Evolutionary conservation across 352 stramenopile genomes (phyloP), one percentile per base, ranked within the genome.

Genomic region (Phytophthora hibernalis): DNA sequence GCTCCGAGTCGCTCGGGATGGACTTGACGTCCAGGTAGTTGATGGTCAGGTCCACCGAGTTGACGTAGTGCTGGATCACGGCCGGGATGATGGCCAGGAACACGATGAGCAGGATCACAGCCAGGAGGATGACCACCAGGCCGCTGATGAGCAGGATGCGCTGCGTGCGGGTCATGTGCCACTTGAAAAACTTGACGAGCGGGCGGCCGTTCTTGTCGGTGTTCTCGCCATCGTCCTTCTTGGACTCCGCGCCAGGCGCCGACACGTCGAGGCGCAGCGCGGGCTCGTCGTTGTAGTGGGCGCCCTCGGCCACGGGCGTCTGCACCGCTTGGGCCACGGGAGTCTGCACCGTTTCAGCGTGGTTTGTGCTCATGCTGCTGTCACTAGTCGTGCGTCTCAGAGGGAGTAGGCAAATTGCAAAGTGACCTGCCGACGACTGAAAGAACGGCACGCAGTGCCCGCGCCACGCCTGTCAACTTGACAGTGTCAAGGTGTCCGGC

Each of bases 21-120:
- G 54, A 57, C 54, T 79, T 76, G 50, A 91, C 75, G 67, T 91
- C 85, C 48, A 93, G 54, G 64, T 89, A 85, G 72, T 91, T 91
- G 60, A 91, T 65, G 11, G 57, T 64, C 37, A 93, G 45, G 22
- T 80, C 52, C 48, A 90, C 82, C 22, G 81, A 70, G 69, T 91
- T 73, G 40, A 77, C 71, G 59, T 85, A 80, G 47, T 78, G 74
- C 63, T 93, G 80, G 70, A 91, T 89, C 31, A 91, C 61, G 20
- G 76, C 72, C 33, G 70, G 72, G 47, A 87, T 65, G 40, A 91
- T 73, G 31, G 68, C 81, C 58, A 91, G 74, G 68, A 83, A 90
- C n/a, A 90, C 55, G 48, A 91, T 75, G 53, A 93, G 52, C 28
- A 93, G 65, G 43, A 87, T 63, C 26, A 89, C 72, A 5, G 56